Evolutionary conservation across 2,329 filamentous ascomycete genomes (phyloP), one percentile per base, ranked within the genome.

Genomic region (Triangularia verruculosa): DNA sequence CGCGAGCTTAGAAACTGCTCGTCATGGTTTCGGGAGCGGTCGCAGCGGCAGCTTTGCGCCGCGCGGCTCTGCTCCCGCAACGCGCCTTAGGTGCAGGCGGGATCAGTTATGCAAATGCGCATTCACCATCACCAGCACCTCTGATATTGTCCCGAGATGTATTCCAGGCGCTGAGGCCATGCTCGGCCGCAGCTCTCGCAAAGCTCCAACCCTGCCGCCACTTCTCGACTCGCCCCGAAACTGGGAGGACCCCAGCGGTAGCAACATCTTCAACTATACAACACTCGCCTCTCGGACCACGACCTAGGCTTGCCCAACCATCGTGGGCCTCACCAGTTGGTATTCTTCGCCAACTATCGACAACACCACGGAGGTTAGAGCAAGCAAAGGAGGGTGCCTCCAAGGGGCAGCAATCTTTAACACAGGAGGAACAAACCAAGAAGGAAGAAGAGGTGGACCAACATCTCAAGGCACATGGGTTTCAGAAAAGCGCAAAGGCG

Each of bases 401-500:
- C 17, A 65, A 66, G 27, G 64, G 66, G 4, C 34, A 60, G 8
- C 13, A 57, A 17, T 28, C 22, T 54, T 43, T 47, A 11, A 39
- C 61, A 12, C 15, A 61, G 5, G 62, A 68, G 20, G 61, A 60
- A 34, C 56, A 67, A 54, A 55, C 20, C 27, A 57, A 64, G 54
- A 62, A 71, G 22, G 71, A 75, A 62, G 73, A 75, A 64, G 71
- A 74, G 55, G 69, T 72, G 11, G 72, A 76, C 55, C 71, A 70
- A 53, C 68, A 71, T 54, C 64, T 72, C 13, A 68, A 69, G 47
- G 67, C 69, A 27, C 70, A 75, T 68, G 74, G 72, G 1, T 76
- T 75, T 73, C 83, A 83, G 67, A 82, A 86, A 70, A 93, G 91
- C 64, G 94, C 96, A 74, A 94, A 89, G 76, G 95, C 93, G 32